Evolutionary conservation across 1,139 yeast genomes (phyloP).

Genomic region (Lodderomyces theae): DNA sequence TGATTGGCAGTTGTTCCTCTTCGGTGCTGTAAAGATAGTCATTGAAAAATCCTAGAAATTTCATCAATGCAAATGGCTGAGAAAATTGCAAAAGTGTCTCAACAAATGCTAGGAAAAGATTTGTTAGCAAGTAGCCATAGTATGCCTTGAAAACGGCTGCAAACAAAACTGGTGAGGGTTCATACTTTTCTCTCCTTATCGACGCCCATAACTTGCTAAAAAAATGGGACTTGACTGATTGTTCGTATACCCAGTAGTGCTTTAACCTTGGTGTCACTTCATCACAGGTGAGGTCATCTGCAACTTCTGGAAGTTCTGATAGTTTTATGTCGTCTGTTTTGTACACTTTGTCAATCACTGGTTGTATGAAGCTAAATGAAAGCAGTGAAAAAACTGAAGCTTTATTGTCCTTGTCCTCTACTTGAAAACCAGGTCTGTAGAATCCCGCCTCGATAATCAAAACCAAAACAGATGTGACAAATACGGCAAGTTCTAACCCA

Average conservation of each 20-base stretch:
- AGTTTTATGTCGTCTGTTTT: conserved; percentile 19
- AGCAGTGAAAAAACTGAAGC: conserved; percentile 9
- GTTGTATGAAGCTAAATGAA: conserved; percentile 27
- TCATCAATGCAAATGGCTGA: conserved; percentile 33
- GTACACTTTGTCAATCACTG: conserved; percentile 23
- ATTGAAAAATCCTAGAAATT: conserved; percentile 29
- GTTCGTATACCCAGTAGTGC: conserved; percentile 11
- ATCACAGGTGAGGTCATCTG: conserved; percentile 14
- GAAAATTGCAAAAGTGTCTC: conserved; percentile 21
- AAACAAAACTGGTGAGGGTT: conserved; percentile 12
- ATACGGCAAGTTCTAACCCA: conserved; percentile 18
- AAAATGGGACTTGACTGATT: conserved; percentile 9
- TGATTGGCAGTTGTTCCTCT: conserved; percentile 20
- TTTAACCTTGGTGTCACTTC: conserved; percentile 8
- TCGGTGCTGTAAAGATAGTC: conserved; percentile 13
- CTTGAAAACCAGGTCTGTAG: conserved; percentile 46
- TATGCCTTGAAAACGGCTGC: conserved; percentile 10
- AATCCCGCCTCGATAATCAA: conserved; percentile 34
- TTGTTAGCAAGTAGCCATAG: conserved; percentile 8
- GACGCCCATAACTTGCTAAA: conserved; percentile 9
- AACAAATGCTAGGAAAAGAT: conserved; percentile 17
- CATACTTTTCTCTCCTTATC: conserved; percentile 10
- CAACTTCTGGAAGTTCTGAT: conserved; percentile 22
- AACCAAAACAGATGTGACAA: conserved; percentile 30
- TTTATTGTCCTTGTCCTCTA: conserved; percentile 25